Base-by-base conservation (phyloP, 2,329 filamentous ascomycete genomes). In the Phialocephala sp. region DNA sequence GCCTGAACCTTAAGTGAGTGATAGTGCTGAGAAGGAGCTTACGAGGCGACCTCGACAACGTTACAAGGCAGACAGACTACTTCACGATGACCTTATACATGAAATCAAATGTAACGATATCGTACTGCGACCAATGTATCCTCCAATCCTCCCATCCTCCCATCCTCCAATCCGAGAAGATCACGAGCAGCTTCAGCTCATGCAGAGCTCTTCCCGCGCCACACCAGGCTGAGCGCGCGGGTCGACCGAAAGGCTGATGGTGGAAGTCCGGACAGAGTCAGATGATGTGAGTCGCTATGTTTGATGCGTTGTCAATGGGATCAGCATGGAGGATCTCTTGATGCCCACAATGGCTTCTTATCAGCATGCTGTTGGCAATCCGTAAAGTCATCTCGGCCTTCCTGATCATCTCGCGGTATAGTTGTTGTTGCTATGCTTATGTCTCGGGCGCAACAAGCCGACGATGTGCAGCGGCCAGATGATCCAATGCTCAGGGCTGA, bases 401-500 rank as follows among this genome's bases (percentile, higher is more conserved):
- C 45, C 22, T 50, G 12, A 11, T n/a, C n/a, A 20, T 50, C n/a
- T 9, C 22, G 6, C 27, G 27, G 41, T 32, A 32, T 24, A 24
- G 35, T 36, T 50, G 32, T 35, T 50, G 58, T 18, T 20, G 36
- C 1, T 57, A 12, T 59, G n/a, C 45, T 63, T 39, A 63, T 41
- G 43, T 54, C 55, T 63, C 55, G 54, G 60, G 60, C 61, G 61
- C 20, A 39, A 32, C 8, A 22, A 24, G 4, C 15, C 50, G 22
- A 47, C 12, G 24, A 18, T 14, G 8, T 24, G 18, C 24, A 4
- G 50, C 6, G n/a, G 6, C 47, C 55, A 59, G 61, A 63, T 63
- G 60, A 63, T 54, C 24, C 12, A 22, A 24, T 60, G 12, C 24
- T 37, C 43, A 24, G 59, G 59, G 56, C 56, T 59, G 59, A 37